Conservation (phyloP, 2,329 filamentous ascomycete species). For the Monilinia polystroma region DNA sequence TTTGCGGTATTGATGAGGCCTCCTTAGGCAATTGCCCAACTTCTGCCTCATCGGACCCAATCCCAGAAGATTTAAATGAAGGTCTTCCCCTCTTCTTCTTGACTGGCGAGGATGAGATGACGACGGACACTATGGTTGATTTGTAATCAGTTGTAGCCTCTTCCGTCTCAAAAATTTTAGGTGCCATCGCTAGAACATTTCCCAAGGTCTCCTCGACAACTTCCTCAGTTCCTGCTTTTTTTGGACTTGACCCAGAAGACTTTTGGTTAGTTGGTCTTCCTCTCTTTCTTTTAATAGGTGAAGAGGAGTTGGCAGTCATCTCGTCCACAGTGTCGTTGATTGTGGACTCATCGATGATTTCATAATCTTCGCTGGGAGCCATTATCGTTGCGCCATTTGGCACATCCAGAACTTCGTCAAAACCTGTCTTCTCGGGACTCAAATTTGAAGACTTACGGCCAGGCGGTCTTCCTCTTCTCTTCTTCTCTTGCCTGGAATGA, state of each 20-base stretch:
- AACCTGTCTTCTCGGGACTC: not conserved
- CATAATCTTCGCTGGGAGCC: not conserved
- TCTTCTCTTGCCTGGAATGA: not conserved
- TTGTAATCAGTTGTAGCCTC: not conserved
- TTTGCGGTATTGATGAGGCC: not conserved
- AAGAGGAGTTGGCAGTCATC: not conserved
- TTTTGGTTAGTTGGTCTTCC: slow-evolving; percentile 3
- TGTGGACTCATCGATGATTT: not conserved
- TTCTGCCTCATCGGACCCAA: not conserved
- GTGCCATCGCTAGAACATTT: not conserved
- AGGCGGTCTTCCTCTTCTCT: not conserved
- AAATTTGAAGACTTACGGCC: slow-evolving; percentile 1
- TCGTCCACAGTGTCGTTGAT: not conserved
- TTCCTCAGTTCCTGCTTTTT: not conserved
- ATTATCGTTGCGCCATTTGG: not conserved
- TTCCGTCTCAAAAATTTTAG: not conserved
- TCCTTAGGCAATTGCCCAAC: not conserved
- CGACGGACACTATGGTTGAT: not conserved
- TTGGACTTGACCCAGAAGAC: not conserved
- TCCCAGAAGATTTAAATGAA: not conserved
- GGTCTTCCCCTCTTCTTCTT: slow-evolving; percentile 14
- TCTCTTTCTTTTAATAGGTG: slow-evolving; percentile 1
- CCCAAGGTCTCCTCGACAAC: not conserved
- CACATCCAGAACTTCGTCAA: not conserved
- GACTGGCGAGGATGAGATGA: not conserved